These are phyloP conservation scores for Phytophthora foliorum DNA, from an alignment of 352 stramenopile species.

Conservation along the genomic window DNA sequence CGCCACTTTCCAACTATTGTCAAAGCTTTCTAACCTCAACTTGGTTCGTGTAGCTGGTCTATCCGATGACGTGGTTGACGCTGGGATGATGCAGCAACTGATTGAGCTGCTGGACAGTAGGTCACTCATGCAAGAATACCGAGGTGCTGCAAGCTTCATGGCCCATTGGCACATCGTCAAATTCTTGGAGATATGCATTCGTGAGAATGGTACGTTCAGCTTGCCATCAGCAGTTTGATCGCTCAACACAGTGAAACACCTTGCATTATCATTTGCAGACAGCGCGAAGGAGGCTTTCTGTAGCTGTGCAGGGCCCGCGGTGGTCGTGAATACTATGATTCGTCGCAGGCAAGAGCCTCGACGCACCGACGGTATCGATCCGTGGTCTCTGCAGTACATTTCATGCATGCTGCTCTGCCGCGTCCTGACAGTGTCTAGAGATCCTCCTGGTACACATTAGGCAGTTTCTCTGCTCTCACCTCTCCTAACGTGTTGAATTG, in stretches of 20 bases:
- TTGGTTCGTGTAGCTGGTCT: slow-evolving; percentile 19
- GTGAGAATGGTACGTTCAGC: slow-evolving; percentile 42
- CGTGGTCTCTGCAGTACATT: slow-evolving; percentile 51
- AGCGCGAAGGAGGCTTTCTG: slow-evolving; percentile 56
- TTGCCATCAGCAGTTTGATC: background rate
- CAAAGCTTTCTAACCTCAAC: background rate
- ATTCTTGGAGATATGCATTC: slow-evolving; percentile 54
- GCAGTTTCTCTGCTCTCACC: background rate
- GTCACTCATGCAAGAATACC: slow-evolving; percentile 30
- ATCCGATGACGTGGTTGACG: slow-evolving; percentile 36
- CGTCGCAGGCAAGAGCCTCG: slow-evolving; percentile 26
- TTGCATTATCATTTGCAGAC: slow-evolving; percentile 30
- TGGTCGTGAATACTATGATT: slow-evolving; percentile 42
- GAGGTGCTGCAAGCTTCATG: slow-evolving; percentile 30
- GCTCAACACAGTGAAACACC: background rate
- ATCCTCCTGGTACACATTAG: slow-evolving; percentile 27
- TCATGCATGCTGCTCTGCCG: slow-evolving; percentile 65
- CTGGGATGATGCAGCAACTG: slow-evolving; percentile 43
- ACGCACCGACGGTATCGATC: slow-evolving; percentile 19
- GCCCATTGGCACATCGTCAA: slow-evolving; percentile 67
- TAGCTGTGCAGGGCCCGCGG: slow-evolving; percentile 28
- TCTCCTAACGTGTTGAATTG: background rate
- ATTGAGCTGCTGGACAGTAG: slow-evolving; percentile 48
- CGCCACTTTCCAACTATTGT: background rate
- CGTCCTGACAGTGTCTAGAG: slow-evolving; percentile 34